Base-by-base conservation (phyloP, 306 rosid genomes). In the Prunus dulcis region DNA sequence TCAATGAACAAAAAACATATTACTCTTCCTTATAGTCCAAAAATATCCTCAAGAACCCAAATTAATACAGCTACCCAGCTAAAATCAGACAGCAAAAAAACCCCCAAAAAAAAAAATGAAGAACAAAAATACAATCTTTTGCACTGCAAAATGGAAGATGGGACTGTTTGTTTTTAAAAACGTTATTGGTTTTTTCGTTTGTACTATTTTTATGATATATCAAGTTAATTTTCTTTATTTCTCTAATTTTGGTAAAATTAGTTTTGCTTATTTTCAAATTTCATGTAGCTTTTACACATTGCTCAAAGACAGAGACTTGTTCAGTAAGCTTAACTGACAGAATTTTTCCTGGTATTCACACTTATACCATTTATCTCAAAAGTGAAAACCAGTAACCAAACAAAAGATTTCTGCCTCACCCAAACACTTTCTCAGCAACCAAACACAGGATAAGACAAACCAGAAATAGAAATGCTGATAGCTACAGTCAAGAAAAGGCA, bases 341-440 rank as follows among this genome's bases (percentile, higher is more conserved):
- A 71, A 32, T 25, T 38, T 38, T 38, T 38, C 43, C 43, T 38
- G 61, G 49, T 12, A 49, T 47, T 56, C 61, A 32, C 46, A 69
- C 5, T 25, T 49, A 15, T 11, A 11, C 5, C 2, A 8, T 38
- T 38, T n/a, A 22, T 22, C 72, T 67, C 55, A 27, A 15, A 49
- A 47, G 45, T 47, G 62, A 19, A 70, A 69, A 62, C 63, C 74
- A 30, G 11, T 0, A 49, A 51, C 30, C 60, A 72, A 55, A 64
- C 47, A 3, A 4, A 9, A 9, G 22, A 32, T 28, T 62, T 62
- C n/a, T 38, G 17, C 52, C 64, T 38, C 22, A 52, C 20, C 82
- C 67, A 72, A 53, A 64, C 43, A 70, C 74, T 76, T 81, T 71
- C 78, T 57, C 65, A 64, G 56, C 62, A 71, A 64, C 52, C 70